Evolutionary conservation across 2,329 filamentous ascomycete species (phyloP).

Genomic region (Apiospora sp.): DNA sequence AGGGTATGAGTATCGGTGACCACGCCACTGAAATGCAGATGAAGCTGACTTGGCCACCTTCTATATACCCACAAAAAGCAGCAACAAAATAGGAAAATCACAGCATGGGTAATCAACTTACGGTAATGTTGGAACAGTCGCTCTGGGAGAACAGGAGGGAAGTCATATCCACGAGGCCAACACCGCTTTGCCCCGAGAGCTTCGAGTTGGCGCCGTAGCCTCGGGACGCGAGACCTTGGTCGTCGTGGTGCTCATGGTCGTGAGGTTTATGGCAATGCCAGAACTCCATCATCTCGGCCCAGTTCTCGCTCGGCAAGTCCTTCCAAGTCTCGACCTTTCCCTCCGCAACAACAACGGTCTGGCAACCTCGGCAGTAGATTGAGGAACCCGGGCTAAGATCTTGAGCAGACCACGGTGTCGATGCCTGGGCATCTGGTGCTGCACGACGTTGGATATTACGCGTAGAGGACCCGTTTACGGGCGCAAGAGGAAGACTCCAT

Average conservation of each 20-base stretch:
- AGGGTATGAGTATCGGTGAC: constrained; percentile 75
- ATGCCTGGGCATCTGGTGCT: constrained; percentile 45
- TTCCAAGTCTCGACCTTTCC: constrained; percentile 72
- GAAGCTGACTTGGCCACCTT: constrained; percentile 66
- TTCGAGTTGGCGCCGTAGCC: constrained; percentile 86
- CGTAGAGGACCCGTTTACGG: constrained; percentile 2
- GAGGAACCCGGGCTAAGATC: constrained; percentile 50
- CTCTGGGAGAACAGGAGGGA: constrained; percentile 74
- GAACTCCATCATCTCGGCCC: constrained; percentile 99
- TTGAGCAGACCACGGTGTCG: constrained; percentile 63
- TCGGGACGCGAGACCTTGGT: constrained; percentile 64
- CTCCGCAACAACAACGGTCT: constrained; percentile 46
- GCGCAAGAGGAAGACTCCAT: constrained; percentile 60
- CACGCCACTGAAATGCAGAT: constrained; percentile 58
- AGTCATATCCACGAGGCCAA: constrained; percentile 82
- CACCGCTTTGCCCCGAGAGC: constrained; percentile 69
- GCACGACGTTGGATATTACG: constrained; percentile 30
- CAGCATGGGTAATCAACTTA: constrained; percentile 42
- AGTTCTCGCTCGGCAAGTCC: constrained; percentile 93
- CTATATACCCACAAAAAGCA: constrained; percentile 58
- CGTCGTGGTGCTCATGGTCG: constrained; percentile 56
- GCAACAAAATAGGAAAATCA: constrained; percentile 25
- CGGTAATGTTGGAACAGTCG: constrained; percentile 65
- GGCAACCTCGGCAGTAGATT: constrained; percentile 54
- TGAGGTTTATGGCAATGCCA: constrained; percentile 99